phyloP scores from a whole-genome alignment of 768 basidiomycete genomes.

The Mycena filopes region DNA sequence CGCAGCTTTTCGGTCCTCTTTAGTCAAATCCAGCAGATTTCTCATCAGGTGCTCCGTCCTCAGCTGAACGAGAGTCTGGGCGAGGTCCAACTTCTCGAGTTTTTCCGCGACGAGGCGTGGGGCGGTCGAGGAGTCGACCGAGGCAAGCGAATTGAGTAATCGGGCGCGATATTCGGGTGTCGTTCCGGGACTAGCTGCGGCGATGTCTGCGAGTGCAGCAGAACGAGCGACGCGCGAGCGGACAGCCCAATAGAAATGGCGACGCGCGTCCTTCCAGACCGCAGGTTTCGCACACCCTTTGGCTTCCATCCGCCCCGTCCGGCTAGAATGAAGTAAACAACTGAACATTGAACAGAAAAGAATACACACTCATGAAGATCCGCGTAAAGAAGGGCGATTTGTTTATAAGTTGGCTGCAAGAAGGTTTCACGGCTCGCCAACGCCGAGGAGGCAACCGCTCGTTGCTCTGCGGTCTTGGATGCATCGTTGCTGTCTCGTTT shows the following conservation, averaged over 20 bases:
- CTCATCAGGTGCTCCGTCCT: constrained; percentile 76
- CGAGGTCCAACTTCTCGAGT: constrained; percentile 78
- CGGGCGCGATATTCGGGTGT: constrained; percentile 72
- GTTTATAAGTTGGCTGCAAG: constrained; percentile 91
- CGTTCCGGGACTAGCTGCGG: constrained; percentile 77
- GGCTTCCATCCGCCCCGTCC: constrained; percentile 95
- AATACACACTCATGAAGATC: constrained; percentile 92
- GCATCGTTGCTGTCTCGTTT: constrained; percentile 85
- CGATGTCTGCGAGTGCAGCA: constrained; percentile 68
- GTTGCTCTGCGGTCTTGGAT: constrained; percentile 79
- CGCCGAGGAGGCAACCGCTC: constrained; percentile 71
- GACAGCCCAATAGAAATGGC: constrained; percentile 94
- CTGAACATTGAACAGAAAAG: constrained; percentile 7
- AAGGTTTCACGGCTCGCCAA: constrained; percentile 81
- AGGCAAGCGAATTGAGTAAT: constrained; percentile 71
- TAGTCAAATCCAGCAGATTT: constrained; percentile 72
- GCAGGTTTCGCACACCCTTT: constrained; percentile 92
- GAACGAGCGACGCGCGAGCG: constrained; percentile 84
- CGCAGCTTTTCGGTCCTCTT: constrained; percentile 81
- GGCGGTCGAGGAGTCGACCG: constrained; percentile 61
- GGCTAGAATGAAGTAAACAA: constrained; percentile 58
- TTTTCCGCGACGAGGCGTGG: constrained; percentile 69
- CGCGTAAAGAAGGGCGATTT: constrained; percentile 92
- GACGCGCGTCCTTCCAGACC: constrained; percentile 89
- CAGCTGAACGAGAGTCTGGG: constrained; percentile 69